A percentile compares a stretch with the other conserved stretches of the same genome.
Conservation (phyloP, 1,139 yeast species). For the Nakaseomyces uthaithaninus region DNA sequence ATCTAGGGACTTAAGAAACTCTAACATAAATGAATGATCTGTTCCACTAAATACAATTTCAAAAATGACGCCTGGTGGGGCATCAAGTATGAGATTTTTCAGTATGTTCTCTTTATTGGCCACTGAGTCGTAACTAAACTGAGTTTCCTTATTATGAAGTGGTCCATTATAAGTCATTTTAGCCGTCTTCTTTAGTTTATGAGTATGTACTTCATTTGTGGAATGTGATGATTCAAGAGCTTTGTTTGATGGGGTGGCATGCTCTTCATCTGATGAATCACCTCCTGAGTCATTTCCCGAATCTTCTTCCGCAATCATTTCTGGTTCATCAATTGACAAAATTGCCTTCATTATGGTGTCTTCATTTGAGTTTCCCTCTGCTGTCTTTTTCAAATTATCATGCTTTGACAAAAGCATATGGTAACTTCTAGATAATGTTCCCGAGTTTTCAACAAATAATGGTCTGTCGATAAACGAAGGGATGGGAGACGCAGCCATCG, state of each 20-base stretch:
- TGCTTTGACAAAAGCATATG: neutral
- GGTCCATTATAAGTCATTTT: slow-evolving; percentile 30
- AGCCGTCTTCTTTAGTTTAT: slow-evolving; percentile 30
- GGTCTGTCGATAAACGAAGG: slow-evolving; percentile 5
- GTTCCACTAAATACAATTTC: slow-evolving; percentile 58
- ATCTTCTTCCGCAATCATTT: neutral
- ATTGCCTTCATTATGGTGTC: slow-evolving; percentile 2
- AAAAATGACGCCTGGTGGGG: slow-evolving; percentile 75
- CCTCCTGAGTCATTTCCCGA: neutral
- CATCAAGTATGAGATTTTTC: slow-evolving; percentile 50
- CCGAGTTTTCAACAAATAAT: slow-evolving; percentile 2
- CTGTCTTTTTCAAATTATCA: neutral
- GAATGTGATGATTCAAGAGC: neutral
- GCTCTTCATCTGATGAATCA: neutral
- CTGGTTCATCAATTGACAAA: slow-evolving; percentile 4
- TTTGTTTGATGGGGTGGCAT: neutral
- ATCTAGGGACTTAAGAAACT: slow-evolving; percentile 52
- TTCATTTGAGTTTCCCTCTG: neutral
- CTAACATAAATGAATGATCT: slow-evolving; percentile 49
- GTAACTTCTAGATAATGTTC: neutral
- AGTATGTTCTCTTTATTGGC: slow-evolving; percentile 46
- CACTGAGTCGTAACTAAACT: slow-evolving; percentile 40
- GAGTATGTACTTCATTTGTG: neutral
- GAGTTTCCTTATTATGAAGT: slow-evolving; percentile 41
- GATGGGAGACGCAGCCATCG: neutral